Evolutionary conservation across 2,329 filamentous ascomycete species (phyloP).

Genomic region (Aspergillus sp.): DNA sequence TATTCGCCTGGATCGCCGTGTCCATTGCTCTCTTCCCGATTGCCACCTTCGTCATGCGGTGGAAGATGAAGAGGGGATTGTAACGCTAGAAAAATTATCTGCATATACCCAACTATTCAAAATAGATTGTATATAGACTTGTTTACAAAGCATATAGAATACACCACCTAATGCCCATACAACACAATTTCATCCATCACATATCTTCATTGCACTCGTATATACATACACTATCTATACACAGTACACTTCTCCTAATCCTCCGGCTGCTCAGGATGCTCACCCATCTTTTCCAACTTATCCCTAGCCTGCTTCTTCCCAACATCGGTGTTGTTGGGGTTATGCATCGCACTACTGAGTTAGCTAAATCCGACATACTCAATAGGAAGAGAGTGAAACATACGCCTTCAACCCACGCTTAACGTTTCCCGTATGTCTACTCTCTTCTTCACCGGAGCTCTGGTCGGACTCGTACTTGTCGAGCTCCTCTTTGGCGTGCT

Average conservation of each 20-base stretch:
- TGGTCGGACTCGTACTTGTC: constrained; percentile 2
- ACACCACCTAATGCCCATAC: too few relatives aligned
- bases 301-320: constrained; percentile 5
- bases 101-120: not conserved
- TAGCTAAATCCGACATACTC: not conserved
- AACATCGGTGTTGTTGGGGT: constrained; percentile 8
- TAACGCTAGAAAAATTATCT: not conserved
- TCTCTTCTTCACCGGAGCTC: constrained; percentile 3
- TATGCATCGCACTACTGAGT: constrained; percentile 15
- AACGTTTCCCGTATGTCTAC: constrained; percentile 13
- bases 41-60: constrained; percentile 25
- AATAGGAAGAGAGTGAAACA: constrained; percentile 1
- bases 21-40: constrained; percentile 24
- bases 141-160: too few relatives aligned
- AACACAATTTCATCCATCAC: too few relatives aligned
- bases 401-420: constrained; percentile 20
- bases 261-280: constrained; percentile 4
- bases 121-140: too few relatives aligned
- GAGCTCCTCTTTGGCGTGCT: constrained; percentile 15
- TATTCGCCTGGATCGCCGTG: constrained; percentile 51
- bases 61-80: constrained; percentile 25
- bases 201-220: not conserved
- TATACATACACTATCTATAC: not conserved
- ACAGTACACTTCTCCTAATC: constrained; percentile 2
- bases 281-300: constrained; percentile 11